Conservation (phyloP, 1,284 basidiomycete genomes). For the Irpex lacteus region DNA sequence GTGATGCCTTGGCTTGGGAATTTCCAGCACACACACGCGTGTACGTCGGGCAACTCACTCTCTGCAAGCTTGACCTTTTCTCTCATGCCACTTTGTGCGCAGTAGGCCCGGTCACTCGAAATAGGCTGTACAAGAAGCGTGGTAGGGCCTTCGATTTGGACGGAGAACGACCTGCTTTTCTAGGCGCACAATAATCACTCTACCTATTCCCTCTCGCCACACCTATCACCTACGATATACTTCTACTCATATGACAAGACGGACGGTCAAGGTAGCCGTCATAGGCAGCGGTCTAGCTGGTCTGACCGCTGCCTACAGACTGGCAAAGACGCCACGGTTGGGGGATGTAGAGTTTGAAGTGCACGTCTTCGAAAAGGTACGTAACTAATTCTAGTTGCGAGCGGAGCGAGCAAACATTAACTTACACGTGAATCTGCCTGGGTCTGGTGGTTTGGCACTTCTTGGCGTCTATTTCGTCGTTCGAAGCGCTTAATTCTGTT, state of each 20-base stretch:
- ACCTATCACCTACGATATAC: neutral
- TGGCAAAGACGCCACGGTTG: constrained; percentile 40
- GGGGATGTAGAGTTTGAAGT: constrained; percentile 53
- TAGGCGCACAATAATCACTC: neutral
- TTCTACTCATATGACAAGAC: constrained; percentile 12
- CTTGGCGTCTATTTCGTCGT: no score
- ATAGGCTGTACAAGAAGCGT: neutral
- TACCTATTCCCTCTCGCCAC: neutral
- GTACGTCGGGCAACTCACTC: no score
- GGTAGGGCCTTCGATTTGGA: neutral
- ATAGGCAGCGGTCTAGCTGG: constrained; percentile 73
- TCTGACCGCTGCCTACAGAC: constrained; percentile 61
- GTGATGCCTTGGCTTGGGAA: neutral
- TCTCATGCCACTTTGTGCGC: neutral
- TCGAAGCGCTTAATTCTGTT: no score
- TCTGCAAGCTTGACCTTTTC: neutral
- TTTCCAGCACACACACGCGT: neutral
- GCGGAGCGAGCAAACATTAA: no score
- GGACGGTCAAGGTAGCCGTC: constrained; percentile 59
- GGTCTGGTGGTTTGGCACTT: no score
- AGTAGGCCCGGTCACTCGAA: neutral
- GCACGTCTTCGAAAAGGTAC: constrained; percentile 72
- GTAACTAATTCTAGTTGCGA: no score
- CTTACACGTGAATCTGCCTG: no score
- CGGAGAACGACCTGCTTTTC: neutral